Base-by-base conservation (phyloP, 202 grass and related monocot genomes). In the Schoenoplectus tabernaemontani region DNA sequence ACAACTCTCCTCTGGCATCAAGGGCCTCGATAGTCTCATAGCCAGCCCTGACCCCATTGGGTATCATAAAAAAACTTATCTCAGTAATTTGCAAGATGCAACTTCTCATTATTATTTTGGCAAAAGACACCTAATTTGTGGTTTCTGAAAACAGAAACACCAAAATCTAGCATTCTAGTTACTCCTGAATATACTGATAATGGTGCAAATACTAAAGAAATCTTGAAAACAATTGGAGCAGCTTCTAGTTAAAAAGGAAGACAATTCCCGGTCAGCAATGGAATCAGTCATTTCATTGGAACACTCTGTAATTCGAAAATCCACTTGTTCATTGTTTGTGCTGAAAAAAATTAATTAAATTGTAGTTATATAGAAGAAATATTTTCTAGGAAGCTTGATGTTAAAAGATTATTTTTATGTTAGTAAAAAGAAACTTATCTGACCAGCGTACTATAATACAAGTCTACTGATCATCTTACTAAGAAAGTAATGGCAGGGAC, bases 1-100 rank as follows among this genome's bases (percentile, higher is more conserved):
- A 84, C 95, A 97, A 72, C 91, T 97, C 19, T 81, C 89, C 37
- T 76, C 86, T 7, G 91, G 95, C 64, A 94, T 97, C 83, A 85
- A 85, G 54, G 91, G 95, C 24, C 83, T 97, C 3, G 95, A 97
- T 70, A 97, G 73, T 74, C 87, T 97, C 82, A 83, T 94, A 63
- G 41, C 95, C 7, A 89, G 86, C 20, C 78, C 71, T 54, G 87
- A 90, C 44, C 87, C 86, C 72, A 97, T 97, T 38, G 95, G 95
- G 62, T 80, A 80, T 19, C 54, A 6, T 53, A n/a, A 74, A 54
- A 74, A 72, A 16, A 5, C 24, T 53, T 17, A 53, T 74, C 44
- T 53, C 28, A 71, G 23, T 26, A 50, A 2, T 32, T 72, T 50
- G 6, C 12, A 33, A 51, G 48, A 13, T 28, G 22, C 20, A 16